Percentiles rank a stretch among this genome's conserved stretches.
Conservation (phyloP, 495 filamentous ascomycete species). For the Penicillium coffeae region DNA sequence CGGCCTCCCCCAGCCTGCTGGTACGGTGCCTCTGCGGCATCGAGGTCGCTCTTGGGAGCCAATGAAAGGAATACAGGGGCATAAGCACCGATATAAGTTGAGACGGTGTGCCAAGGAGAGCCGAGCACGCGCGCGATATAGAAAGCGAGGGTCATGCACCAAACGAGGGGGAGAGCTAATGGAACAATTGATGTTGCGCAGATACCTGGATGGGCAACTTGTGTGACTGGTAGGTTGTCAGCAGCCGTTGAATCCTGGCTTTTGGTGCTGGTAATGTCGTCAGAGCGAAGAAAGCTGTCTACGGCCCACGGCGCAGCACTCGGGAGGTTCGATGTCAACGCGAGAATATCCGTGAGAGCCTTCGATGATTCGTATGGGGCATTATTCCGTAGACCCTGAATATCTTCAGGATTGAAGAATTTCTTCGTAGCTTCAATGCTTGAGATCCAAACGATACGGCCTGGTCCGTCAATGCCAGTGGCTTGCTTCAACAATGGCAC, state of each 20-base stretch:
- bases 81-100: constrained; percentile 70
- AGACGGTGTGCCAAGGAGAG: constrained; percentile 79
- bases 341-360: constrained; percentile 77
- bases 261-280: constrained; percentile 12
- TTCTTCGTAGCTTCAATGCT: constrained; percentile 66
- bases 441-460: constrained; percentile 80
- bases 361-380: constrained; percentile 81
- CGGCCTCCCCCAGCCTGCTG: constrained; percentile 45
- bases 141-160: constrained; percentile 60
- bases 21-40: constrained; percentile 52
- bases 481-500: constrained; percentile 62
- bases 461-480: constrained; percentile 36
- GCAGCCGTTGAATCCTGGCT: constrained; percentile 3
- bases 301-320: constrained; percentile 53
- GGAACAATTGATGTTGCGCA: constrained; percentile 77
- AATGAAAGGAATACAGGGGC: constrained; percentile 78
- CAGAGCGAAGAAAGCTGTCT: constrained; percentile 44
- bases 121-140: constrained; percentile 74
- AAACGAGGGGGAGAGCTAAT: constrained; percentile 59
- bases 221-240: constrained; percentile 51
- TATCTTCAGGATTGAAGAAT: constrained; percentile 59
- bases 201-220: constrained; percentile 83
- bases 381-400: constrained; percentile 63
- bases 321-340: constrained; percentile 67
- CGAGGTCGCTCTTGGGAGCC: constrained; percentile 59